Percentiles rank a stretch among this genome's conserved stretches.
phyloP scores from a whole-genome alignment of 176 grass and related monocot species.

The Rhipidocladum racemiflorum region DNA sequence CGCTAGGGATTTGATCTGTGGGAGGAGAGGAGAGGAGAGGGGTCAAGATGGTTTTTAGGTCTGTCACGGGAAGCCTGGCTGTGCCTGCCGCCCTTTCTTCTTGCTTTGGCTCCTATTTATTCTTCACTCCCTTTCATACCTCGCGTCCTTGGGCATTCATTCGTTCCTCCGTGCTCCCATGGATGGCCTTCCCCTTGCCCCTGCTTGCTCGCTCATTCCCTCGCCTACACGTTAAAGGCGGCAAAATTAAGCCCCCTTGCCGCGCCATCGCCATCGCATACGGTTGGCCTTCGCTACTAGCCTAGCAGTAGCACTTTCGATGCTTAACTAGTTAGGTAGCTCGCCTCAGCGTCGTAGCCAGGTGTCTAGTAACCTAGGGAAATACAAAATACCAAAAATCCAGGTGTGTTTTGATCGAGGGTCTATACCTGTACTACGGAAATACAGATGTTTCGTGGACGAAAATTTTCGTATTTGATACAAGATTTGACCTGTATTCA shows the following conservation, averaged over 20 bases:
- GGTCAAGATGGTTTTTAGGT: constrained; percentile 46
- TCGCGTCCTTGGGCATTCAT: constrained; percentile 49
- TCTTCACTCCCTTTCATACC: constrained; percentile 35
- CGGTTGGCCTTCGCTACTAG: constrained; percentile 30
- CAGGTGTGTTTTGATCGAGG: neutral
- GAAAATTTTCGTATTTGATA: too few relatives aligned
- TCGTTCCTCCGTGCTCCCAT: neutral
- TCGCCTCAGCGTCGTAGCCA: neutral
- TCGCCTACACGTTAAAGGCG: constrained; percentile 38
- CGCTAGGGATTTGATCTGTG: constrained; percentile 18
- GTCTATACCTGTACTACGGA: neutral
- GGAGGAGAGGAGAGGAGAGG: too few relatives aligned
- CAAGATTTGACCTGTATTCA: too few relatives aligned
- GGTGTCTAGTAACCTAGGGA: neutral
- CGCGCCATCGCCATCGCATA: constrained; percentile 36
- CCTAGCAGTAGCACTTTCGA: neutral
- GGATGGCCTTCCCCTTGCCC: neutral
- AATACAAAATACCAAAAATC: neutral
- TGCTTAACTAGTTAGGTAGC: neutral
- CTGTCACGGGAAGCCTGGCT: constrained; percentile 56
- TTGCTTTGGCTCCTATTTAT: constrained; percentile 36
- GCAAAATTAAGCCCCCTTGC: neutral
- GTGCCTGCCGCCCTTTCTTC: constrained; percentile 28
- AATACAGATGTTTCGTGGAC: neutral
- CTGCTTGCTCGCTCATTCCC: constrained; percentile 41